phyloP scores from a whole-genome alignment of 768 basidiomycete species.

The Termitomyces sp. region DNA sequence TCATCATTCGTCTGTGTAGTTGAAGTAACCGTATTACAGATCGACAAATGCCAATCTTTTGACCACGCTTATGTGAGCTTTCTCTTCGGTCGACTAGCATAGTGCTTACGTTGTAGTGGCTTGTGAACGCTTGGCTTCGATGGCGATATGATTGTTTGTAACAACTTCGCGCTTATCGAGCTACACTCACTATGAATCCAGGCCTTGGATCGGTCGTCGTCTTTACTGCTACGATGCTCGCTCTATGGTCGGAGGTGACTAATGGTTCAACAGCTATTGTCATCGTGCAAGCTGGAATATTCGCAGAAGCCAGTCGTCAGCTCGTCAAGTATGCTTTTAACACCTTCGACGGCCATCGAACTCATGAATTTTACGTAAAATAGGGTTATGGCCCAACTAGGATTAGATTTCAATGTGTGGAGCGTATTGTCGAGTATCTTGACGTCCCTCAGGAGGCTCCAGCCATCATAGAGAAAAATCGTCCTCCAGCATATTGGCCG shows the following conservation, averaged over 20 bases:
- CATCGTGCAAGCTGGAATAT: conserved; percentile 66
- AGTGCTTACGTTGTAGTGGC: conserved; percentile 41
- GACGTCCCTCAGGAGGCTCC: conserved; percentile 67
- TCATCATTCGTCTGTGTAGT: conserved; percentile 19
- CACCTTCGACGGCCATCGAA: neutral
- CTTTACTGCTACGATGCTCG: conserved; percentile 65
- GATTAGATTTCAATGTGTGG: conserved; percentile 73
- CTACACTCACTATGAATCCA: conserved; percentile 15
- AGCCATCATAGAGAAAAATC: conserved; percentile 45
- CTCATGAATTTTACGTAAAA: neutral
- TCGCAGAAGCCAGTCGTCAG: conserved; percentile 64
- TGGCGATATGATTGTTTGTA: conserved; percentile 71
- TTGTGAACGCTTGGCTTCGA: conserved; percentile 64
- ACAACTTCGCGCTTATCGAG: neutral
- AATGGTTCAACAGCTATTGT: conserved; percentile 68
- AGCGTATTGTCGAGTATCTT: conserved; percentile 70
- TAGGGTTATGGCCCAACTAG: conserved; percentile 65
- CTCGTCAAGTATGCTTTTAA: conserved; percentile 45
- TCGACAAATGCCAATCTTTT: conserved; percentile 66
- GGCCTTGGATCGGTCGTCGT: conserved; percentile 72
- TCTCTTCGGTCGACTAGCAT: conserved; percentile 14
- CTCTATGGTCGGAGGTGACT: conserved; percentile 50
- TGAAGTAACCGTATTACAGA: conserved; percentile 33
- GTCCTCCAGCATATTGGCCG: conserved; percentile 76
- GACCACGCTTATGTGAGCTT: conserved; percentile 65